phyloP scores from a whole-genome alignment of 306 rosid genomes.

The Vigna angularis region DNA sequence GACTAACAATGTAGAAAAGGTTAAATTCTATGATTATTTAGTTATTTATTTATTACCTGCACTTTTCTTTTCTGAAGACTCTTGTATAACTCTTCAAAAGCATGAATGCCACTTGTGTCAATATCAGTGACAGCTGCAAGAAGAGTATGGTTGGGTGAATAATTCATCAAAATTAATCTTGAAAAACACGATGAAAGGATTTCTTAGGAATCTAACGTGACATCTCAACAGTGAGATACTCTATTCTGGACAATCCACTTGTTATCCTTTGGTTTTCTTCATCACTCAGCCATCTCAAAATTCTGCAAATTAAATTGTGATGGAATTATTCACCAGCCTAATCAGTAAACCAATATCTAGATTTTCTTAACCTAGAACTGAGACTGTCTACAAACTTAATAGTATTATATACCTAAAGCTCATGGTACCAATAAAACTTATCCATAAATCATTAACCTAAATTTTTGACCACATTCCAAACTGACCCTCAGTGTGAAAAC shows the following conservation, averaged over 20 bases:
- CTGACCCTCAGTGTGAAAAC: constrained; percentile 18
- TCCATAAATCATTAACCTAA: neutral
- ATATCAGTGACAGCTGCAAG: constrained; percentile 81
- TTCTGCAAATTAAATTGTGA: constrained; percentile 49
- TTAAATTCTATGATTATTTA: constrained; percentile 17
- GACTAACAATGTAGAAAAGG: constrained; percentile 19
- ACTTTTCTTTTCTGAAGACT: constrained; percentile 63
- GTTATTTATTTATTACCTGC: constrained; percentile 47
- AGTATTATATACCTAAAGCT: no score
- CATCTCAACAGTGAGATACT: constrained; percentile 68
- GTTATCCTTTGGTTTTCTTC: constrained; percentile 56
- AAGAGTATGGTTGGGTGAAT: constrained; percentile 1
- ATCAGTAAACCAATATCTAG: neutral
- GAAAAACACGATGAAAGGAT: neutral
- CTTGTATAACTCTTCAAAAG: constrained; percentile 62
- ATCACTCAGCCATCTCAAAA: constrained; percentile 70
- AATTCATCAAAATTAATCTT: neutral
- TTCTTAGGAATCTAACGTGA: constrained; percentile 62
- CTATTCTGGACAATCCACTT: constrained; percentile 43
- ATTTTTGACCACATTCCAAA: neutral
- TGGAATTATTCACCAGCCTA: constrained; percentile 3
- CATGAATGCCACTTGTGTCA: constrained; percentile 83
- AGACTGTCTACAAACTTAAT: neutral
- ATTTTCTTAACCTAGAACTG: neutral
- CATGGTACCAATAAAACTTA: no score